Evolutionary conservation across 768 basidiomycete genomes (phyloP).

Genomic region (Chalciporus piperatus): DNA sequence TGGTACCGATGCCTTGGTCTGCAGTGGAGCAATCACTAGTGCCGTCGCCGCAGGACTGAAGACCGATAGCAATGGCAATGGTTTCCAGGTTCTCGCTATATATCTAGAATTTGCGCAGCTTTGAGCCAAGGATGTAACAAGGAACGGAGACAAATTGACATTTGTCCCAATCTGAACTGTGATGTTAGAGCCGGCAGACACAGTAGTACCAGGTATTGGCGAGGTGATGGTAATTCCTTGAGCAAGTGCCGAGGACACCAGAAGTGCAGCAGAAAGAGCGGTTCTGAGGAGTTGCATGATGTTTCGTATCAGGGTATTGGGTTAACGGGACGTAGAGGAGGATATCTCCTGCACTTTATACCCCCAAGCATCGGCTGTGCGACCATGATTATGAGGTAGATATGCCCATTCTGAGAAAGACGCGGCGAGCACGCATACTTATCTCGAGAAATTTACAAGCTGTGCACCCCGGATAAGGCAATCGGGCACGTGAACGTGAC

Average conservation of each 20-base stretch:
- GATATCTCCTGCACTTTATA: not conserved
- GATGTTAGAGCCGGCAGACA: slow-evolving; percentile 36
- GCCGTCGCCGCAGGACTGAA: slow-evolving; percentile 33
- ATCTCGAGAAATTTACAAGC: no score
- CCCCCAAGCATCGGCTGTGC: not conserved
- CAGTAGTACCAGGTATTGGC: slow-evolving; percentile 24
- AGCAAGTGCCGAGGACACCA: not conserved
- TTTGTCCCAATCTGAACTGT: slow-evolving; percentile 42
- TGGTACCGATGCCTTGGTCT: slow-evolving; percentile 32
- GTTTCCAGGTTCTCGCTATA: slow-evolving; percentile 33
- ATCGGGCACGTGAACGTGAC: no score
- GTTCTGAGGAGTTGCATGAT: not conserved
- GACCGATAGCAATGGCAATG: slow-evolving; percentile 38
- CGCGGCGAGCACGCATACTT: not conserved
- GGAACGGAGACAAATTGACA: slow-evolving; percentile 26
- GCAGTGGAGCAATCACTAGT: slow-evolving; percentile 12
- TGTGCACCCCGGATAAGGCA: no score
- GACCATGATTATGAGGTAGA: no score
- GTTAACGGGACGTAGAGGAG: not conserved
- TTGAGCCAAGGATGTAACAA: not conserved
- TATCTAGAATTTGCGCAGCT: slow-evolving; percentile 19
- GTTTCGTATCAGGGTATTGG: not conserved
- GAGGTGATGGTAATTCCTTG: not conserved
- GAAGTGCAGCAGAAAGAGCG: not conserved
- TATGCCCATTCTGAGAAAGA: no score